Evolutionary conservation across 306 rosid species (phyloP), one percentile per base, ranked within the genome.

Genomic region (Inga oerstediana): DNA sequence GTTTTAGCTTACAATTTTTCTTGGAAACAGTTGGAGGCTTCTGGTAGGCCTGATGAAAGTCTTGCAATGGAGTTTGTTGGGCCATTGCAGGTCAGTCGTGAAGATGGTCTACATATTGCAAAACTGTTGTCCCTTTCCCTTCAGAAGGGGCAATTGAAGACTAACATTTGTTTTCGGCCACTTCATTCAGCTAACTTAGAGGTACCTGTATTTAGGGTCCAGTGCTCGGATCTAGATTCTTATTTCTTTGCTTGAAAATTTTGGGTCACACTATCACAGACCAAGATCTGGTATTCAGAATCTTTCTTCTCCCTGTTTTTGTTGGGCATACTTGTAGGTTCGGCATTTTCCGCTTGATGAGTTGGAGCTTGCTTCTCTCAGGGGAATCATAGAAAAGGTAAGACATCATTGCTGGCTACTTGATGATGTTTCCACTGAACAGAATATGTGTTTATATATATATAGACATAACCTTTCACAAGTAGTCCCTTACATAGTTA

Each of bases 271-370:
- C 39, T 41, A 77, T 30, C 58, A 45, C 45, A 17, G 43, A 62
- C 49, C 65, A 65, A 73, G 9, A 48, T 41, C 51, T 58, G 56
- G 56, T 45, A 39, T 58, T 58, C 79, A 76, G 17, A 32, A 12
- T 64, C 8, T 30, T 30, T 64, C 41, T 14, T 5, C 14, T 64
- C 13, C 19, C 19, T 14, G 8, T 13, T 65, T 65, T 74, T 73
- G 10, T 48, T 61, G 74, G 86, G 39, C 61, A 70, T 76, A 77
- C 85, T 70, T 83, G 79, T 82, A 95, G 98, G 77, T 95, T 35
- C 92, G 95, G 5, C 92, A 95, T 85, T 87, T 95, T 83, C 98
- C 97, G 20, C 98, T 95, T 70, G 98, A 95, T 81, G 98, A 95
- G 83, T 84, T 95, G 91, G 98, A 95, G 90, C 91, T 95, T 62